Base-by-base conservation (phyloP, 352 stramenopile species). In the Pythium utonaiense region DNA sequence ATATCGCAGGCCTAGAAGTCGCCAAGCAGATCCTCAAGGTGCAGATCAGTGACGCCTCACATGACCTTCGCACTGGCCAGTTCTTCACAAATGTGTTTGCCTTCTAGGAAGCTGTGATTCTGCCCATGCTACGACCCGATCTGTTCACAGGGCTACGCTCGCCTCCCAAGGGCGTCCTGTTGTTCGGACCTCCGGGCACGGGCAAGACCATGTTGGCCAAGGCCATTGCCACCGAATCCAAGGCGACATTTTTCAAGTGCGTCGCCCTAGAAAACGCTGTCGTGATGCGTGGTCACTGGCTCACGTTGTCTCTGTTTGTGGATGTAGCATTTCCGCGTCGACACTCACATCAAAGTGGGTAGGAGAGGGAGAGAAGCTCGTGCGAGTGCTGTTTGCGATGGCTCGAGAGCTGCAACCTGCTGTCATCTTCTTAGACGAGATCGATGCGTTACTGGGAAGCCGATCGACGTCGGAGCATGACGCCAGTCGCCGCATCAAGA, bases 341-440 rank as follows among this genome's bases (percentile, higher is more conserved):
- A 87, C 86, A 5, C 66, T 97, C 41, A 96, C 89, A 13, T 93
- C 81, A 47, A 97, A 96, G 48, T 97, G 88, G 88, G 85, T 96
- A 17, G 89, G 89, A 5, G 84, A 97, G 69, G 84, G 88, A 24
- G 96, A 99, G 72, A 98, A 99, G 64, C 72, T 99, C 25, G 84
- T 99, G 28, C 70, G 90, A 22, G 89, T 89, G 14, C 78, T 99
- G 1, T 99, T 99, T 58, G 67, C 83, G 25, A 90, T 97, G 67
- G 96, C 95, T 4, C 73, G 82, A 7, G 86, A 95, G 51, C 67
- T 91, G 1, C 81, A 91, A 48, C 88, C 88, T 1, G 77, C 83
- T 4, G 88, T 97, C 25, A 86, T 97, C 21, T 97, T 97, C 44
- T 82, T 97, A 52, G 89, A 97, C 47, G 89, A 97, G 51, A 95